These are phyloP conservation scores for Ceratobasidium sp. DNA, from an alignment of 1,284 basidiomycete species.

Conservation along the genomic window DNA sequence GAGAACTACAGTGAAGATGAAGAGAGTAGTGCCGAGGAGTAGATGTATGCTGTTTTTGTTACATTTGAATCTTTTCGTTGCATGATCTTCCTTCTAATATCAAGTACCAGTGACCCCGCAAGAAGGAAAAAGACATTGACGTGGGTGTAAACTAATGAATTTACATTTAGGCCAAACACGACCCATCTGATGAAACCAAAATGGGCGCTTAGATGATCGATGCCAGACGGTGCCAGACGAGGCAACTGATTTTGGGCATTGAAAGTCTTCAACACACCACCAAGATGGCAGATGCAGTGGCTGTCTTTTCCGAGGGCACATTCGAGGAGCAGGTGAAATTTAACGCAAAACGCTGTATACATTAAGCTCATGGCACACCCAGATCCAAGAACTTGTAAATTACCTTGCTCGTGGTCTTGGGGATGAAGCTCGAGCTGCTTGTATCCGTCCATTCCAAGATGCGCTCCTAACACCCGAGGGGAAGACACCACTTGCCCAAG, in stretches of 20 bases:
- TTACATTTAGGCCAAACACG: constrained; percentile 18
- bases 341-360: neutral
- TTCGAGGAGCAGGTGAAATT: constrained; percentile 81
- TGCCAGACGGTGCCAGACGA: constrained; percentile 23
- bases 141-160: neutral
- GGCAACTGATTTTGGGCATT: constrained; percentile 28
- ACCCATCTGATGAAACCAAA: constrained; percentile 3
- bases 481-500: constrained; percentile 61
- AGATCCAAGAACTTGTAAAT: constrained; percentile 83
- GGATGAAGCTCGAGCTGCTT: constrained; percentile 72
- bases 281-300: constrained; percentile 72
- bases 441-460: constrained; percentile 74
- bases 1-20: constrained; percentile 55
- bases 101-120: neutral
- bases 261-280: constrained; percentile 27
- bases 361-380: constrained; percentile 38
- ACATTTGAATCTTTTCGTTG: constrained; percentile 32
- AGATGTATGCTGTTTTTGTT: constrained; percentile 38
- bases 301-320: constrained; percentile 88
- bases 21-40: constrained; percentile 50
- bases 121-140: neutral
- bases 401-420: constrained; percentile 76
- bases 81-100: neutral
- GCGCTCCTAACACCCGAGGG: constrained; percentile 66
- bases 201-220: constrained; percentile 37